Base-by-base conservation (phyloP, 2,329 filamentous ascomycete genomes). In the Byssochlamys sp. region DNA sequence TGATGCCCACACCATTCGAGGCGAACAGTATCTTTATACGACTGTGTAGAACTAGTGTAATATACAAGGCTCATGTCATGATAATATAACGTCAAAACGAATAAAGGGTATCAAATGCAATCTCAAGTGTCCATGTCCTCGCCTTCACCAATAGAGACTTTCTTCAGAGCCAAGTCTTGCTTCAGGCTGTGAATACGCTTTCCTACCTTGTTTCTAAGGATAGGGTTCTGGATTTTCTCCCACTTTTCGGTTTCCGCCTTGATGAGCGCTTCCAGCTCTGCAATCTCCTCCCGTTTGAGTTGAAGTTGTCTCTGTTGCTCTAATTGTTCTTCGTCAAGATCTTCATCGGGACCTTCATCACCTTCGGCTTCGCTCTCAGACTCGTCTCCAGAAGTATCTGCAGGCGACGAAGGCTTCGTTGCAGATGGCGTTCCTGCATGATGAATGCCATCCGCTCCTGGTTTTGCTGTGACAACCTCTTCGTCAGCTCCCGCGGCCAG, bases 201-300 rank as follows among this genome's bases (percentile, higher is more conserved):
- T 28, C 72, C 72, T 61, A 78, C 71, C 65, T 78, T 78, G 55
- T 65, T 66, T 59, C 72, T 73, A 55, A 76, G 57, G 59, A 76
- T 76, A 4, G 66, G 62, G 54, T 77, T 77, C 55, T 65, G 62
- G 59, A 73, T 70, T 48, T 66, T 66, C 62, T 77, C 73, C 69
- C 73, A 76, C 50, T 70, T 69, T 29, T 65, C 64, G 0, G 71
- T 76, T 57, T 76, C 73, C 1, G 69, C 63, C 10, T 67, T 67
- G 48, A 76, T 73, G 31, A 73, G 62, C 2, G 68, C 67, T 54
- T 77, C 74, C 24, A 78, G 61, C 55, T 78, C 75, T 1, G 66
- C 69, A 57, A 78, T 75, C 57, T 76, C 71, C 59, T 78, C 76
- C 12, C 73, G 73, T 52, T 74, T 73, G 57, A 78, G 72, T 58